Base-by-base conservation (phyloP, 1,284 basidiomycete genomes). In the Gomphus bonarii region DNA sequence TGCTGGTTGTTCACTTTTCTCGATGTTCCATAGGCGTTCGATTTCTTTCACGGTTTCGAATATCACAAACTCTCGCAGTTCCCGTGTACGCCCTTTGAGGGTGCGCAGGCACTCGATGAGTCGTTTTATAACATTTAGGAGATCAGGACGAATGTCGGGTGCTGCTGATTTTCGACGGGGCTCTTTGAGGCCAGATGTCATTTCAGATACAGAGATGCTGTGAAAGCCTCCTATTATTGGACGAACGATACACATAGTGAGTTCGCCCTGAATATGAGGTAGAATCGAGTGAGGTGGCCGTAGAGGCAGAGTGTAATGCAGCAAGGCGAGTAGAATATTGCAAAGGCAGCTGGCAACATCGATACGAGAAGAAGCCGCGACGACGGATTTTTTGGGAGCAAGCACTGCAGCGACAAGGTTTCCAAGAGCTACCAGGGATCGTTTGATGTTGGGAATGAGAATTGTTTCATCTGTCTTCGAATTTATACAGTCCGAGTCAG, bases 31-130 rank as follows among this genome's bases (percentile, higher is more conserved):
- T 22, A 43, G 36, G 16, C 12, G 16, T 43, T 31, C 18, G 22
- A 58, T 58, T 20, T 58, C 57, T 22, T 46, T 52, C 18, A 33
- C 57, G 5, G 57, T 47, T 36, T 58, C 57, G 6, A 58, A 38
- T 9, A 58, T 43, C 14, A 58, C 43, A 43, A 58, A 58, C 28
- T 58, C 50, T 44, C 50, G 57, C 47, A 58, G 30, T 14, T 58
- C 57, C 14, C 57, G 57, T n/a, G 50, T 53, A 18, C 22, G 18
- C 28, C 10, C 57, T 28, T 53, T 46, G 1, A 58, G 18, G 20
- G 30, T 25, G 7, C 50, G 50, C 22, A 58, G 40, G 25, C 57
- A 58, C 3, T 52, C 40, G 28, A 58, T n/a, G 12, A 58, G 57
- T 18, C 31, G 38, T 35, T 46, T 25, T 20, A 58, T 12, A 28